phyloP scores from a whole-genome alignment of 495 filamentous ascomycete genomes.

The Penicillium coprophilum region DNA sequence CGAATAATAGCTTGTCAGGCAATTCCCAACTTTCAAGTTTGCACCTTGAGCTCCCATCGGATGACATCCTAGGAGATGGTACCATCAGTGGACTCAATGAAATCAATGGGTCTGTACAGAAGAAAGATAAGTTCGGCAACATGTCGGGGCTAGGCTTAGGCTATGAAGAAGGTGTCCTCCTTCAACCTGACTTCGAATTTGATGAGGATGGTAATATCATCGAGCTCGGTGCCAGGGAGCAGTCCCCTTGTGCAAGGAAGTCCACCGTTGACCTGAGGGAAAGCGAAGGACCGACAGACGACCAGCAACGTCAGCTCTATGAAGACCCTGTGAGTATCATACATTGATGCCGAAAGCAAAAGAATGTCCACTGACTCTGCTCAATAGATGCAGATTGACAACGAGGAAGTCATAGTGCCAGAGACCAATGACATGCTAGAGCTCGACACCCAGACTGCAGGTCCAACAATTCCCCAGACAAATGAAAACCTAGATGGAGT shows the following conservation, averaged over 20 bases:
- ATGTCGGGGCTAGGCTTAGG: constrained; percentile 22
- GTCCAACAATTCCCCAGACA: neutral
- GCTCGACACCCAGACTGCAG: constrained; percentile 23
- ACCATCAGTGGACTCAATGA: constrained; percentile 26
- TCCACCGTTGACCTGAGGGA: neutral
- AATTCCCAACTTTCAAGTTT: constrained; percentile 29
- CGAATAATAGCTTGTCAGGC: constrained; percentile 30
- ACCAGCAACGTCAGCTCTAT: neutral
- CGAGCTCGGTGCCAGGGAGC: constrained; percentile 29
- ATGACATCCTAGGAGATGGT: constrained; percentile 26
- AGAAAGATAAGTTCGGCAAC: constrained; percentile 18
- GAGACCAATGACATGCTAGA: constrained; percentile 21
- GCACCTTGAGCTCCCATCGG: constrained; percentile 35
- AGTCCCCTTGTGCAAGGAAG: constrained; percentile 19
- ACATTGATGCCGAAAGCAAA: neutral
- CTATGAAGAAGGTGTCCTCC: constrained; percentile 52
- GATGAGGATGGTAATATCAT: constrained; percentile 63
- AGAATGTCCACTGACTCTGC: neutral
- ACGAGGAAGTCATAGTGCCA: neutral
- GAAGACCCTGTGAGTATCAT: constrained; percentile 25
- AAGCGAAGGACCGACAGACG: neutral
- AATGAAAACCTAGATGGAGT: neutral
- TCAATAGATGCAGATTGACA: constrained; percentile 7
- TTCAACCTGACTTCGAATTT: constrained; percentile 65
- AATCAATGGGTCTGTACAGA: constrained; percentile 25